These are phyloP conservation scores for California macrophylla DNA, from an alignment of 441 rosid genomes.

Conservation along the genomic window DNA sequence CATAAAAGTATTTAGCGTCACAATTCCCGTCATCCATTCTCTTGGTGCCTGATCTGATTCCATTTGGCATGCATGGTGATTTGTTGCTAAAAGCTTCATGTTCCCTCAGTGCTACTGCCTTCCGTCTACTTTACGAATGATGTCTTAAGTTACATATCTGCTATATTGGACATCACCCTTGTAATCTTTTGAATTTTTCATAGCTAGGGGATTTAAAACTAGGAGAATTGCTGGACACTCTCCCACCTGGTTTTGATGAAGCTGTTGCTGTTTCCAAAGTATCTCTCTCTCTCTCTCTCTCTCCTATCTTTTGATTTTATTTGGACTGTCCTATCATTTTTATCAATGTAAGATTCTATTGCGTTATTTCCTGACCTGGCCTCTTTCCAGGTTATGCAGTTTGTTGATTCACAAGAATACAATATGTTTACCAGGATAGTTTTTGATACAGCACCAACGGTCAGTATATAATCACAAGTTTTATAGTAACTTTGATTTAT, in stretches of 20 bases:
- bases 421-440: conserved; percentile 60
- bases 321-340: not conserved
- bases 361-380: conserved; percentile 9
- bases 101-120: not conserved
- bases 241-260: conserved; percentile 77
- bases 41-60: not conserved
- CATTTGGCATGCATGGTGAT: not conserved
- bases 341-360: not conserved
- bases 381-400: conserved; percentile 55
- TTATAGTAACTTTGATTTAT: conserved; percentile 2
- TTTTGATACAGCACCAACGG: conserved; percentile 79
- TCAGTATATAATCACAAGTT: conserved; percentile 25
- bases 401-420: conserved; percentile 60
- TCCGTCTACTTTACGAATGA: not conserved
- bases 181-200: conserved; percentile 1
- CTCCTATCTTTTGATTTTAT: not conserved
- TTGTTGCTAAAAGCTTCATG: not conserved
- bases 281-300: conserved; percentile 16
- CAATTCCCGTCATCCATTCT: conserved; percentile 3
- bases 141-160: conserved; percentile 3
- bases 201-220: conserved; percentile 69
- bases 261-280: conserved; percentile 72
- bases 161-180: not conserved
- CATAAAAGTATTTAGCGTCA: not conserved
- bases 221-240: conserved; percentile 63